Percentiles rank a stretch among this genome's conserved stretches.
Evolutionary conservation across 805 yeast species (phyloP).

Genomic region (Candida methanosorbosa): DNA sequence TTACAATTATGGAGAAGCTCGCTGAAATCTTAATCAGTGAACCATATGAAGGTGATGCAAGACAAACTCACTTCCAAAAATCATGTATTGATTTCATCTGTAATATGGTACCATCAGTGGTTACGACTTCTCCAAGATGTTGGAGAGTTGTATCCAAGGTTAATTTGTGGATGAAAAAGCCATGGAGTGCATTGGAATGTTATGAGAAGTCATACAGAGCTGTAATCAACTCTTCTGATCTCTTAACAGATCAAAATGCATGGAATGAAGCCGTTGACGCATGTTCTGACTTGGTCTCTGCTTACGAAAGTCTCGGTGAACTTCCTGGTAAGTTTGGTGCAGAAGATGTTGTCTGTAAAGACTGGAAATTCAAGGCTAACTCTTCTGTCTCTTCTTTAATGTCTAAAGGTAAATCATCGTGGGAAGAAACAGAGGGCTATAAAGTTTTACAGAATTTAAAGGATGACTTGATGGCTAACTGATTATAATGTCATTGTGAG

Average conservation of each 20-base stretch:
- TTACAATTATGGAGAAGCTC: constrained; percentile 66
- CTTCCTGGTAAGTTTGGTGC: constrained; percentile 71
- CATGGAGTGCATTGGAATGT: constrained; percentile 82
- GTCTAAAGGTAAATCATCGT: constrained; percentile 67
- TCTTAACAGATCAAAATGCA: constrained; percentile 46
- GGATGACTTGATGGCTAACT: constrained; percentile 25
- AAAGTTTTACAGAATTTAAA: constrained; percentile 47
- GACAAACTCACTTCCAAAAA: constrained; percentile 54
- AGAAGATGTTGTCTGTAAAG: constrained; percentile 80
- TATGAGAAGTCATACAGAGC: constrained; percentile 85
- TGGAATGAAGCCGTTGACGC: constrained; percentile 80
- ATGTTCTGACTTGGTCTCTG: constrained; percentile 71
- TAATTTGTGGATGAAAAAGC: constrained; percentile 76
- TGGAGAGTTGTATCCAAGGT: constrained; percentile 85
- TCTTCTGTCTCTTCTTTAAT: constrained; percentile 63
- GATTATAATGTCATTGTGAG: background rate
- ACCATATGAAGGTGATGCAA: constrained; percentile 25
- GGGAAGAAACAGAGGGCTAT: constrained; percentile 83
- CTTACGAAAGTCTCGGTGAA: constrained; percentile 85
- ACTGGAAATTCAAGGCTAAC: constrained; percentile 83
- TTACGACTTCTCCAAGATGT: constrained; percentile 56
- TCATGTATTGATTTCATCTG: constrained; percentile 68
- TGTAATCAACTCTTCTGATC: constrained; percentile 51
- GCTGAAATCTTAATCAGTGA: constrained; percentile 56
- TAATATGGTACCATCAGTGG: constrained; percentile 54